Evolutionary conservation across 2,329 filamentous ascomycete species (phyloP).

Genomic region (Neonectria faginata): DNA sequence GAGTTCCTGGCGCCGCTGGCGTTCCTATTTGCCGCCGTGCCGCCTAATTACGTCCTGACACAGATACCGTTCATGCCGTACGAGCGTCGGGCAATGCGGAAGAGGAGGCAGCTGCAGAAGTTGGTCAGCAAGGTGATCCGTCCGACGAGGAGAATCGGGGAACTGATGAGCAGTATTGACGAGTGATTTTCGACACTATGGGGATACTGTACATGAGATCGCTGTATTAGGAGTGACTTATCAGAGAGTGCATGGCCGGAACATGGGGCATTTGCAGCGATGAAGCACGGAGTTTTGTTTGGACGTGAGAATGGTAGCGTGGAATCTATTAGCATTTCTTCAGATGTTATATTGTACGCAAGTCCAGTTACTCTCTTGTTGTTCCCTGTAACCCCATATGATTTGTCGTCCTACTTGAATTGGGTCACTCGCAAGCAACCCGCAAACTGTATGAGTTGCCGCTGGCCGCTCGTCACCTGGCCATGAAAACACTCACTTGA

Average conservation of each 20-base stretch:
- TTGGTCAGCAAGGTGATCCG: constrained; percentile 8
- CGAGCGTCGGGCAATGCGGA: constrained; percentile 18
- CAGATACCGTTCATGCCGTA: constrained; percentile 16
- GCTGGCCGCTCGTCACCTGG: not conserved
- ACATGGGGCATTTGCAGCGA: not conserved
- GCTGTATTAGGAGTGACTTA: not conserved
- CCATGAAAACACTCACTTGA: not conserved
- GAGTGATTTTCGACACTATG: not conserved
- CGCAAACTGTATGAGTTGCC: not conserved
- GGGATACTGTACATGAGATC: not conserved
- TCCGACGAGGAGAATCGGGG: not conserved
- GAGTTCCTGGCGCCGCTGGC: constrained; percentile 25
- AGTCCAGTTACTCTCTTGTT: not conserved
- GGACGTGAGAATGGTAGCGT: not conserved
- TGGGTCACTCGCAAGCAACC: not conserved
- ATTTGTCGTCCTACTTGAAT: too few species aligned
- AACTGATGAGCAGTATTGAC: constrained; percentile 16
- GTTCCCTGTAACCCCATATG: not conserved
- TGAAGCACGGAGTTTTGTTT: not conserved
- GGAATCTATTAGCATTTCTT: not conserved
- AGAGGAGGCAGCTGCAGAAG: constrained; percentile 20
- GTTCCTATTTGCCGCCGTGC: constrained; percentile 18
- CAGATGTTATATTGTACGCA: not conserved
- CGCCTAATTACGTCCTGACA: constrained; percentile 3
- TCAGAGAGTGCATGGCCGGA: not conserved